Evolutionary conservation across 441 rosid species (phyloP), one percentile per base, ranked within the genome.

Genomic region (Arabidopsis hybrid): DNA sequence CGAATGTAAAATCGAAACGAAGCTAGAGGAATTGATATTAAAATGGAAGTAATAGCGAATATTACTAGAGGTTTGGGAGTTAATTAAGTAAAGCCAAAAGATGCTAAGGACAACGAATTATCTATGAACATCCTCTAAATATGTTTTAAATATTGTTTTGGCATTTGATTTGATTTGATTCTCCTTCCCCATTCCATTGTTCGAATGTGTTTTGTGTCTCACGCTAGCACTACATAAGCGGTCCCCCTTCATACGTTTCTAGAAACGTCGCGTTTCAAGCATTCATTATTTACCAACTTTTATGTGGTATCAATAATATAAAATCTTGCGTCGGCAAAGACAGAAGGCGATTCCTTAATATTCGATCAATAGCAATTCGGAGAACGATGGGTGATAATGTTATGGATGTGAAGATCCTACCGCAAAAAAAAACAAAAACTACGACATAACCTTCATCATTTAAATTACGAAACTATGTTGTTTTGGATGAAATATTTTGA

Each of bases 21-120:
- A 75, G 42, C 11, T 2, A 36, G 0, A 45, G 0, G 31, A 35
- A 68, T 35, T 13, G 35, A 53, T 69, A 68, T 69, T 2, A 29
- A 68, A 75, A 52, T 14, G 3, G 17, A 68, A 68, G 9, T 10
- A 60, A 68, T 43, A 60, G 43, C 59, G 70, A 69, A 75, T 75
- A 62, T 61, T 26, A 36, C 52, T 35, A 69, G 69, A 69, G 70
- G 6, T 61, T 34, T 61, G 55, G 17, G 70, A 56, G n/a, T 62
- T 11, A 36, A 69, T 9, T 69, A 75, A 68, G 70, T 62, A 69
- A 75, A 75, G 52, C 65, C 38, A 69, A 61, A 62, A 61, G 78
- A 67, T 75, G 58, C 63, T 14, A 34, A 51, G 29, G 8, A 62
- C 10, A 67, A 17, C 17, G 47, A 56, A 50, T 39, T 12, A 13